Evolutionary conservation across 129 eudicot genomes (phyloP), one percentile per base, ranked within the genome.

Genomic region (Chrysanthemum lavandulifolium): DNA sequence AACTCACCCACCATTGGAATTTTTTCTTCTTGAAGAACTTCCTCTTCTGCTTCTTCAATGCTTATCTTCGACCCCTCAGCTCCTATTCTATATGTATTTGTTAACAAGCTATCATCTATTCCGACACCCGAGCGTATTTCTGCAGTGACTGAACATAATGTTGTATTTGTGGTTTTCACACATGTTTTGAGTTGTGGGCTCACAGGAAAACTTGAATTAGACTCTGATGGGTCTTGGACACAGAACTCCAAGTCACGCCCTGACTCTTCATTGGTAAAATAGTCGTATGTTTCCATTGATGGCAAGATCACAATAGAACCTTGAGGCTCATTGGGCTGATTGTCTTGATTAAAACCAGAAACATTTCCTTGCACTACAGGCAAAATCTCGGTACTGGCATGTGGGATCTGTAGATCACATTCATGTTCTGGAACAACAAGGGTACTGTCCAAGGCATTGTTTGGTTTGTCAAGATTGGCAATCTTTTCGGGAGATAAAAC

Each of bases 301-400:
- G 80, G 61, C 61, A 36, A 40, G 67, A 23, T 63, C 73, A 54
- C 51, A n/a, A 7, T 55, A 57, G 54, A 68, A 56, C 61, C 74
- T 72, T 77, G 78, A 73, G 77, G 74, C 65, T 68, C 72, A 69
- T 77, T 71, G 10, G 78, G 62, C 36, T 31, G 47, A 21, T 36
- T 9, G 5, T 16, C 61, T 52, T 31, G 65, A 12, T 31, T 69
- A 5, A 27, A 49, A 68, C 57, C 78, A 53, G 55, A 69, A 59
- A 10, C 57, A 69, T 61, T 75, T 65, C 43, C 82, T 57, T 50
- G 71, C 61, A 57, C 59, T 23, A 25, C 23, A 57, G 51, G 65
- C 50, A 78, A 45, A 63, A 56, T 73, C 52, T 75, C 61, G 54
- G 68, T 40, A 31, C 76, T 33, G n/a, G 55, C 65, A 72, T 65